Conservation (phyloP, 164 flowering plant species). For the Warburgia ugandensis region DNA sequence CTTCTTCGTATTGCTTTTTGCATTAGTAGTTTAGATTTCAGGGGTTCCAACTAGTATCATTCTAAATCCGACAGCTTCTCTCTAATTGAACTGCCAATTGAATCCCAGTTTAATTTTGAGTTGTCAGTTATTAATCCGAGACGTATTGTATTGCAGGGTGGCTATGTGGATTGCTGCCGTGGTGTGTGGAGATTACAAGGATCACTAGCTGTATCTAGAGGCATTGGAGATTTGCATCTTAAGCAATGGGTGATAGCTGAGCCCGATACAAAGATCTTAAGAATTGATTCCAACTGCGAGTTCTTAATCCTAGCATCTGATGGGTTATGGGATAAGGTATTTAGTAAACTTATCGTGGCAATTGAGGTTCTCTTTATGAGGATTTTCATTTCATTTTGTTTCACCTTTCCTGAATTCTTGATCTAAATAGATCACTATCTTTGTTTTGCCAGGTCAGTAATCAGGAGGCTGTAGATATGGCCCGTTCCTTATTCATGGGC, state of each 20-base stretch:
- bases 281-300: slow-evolving; percentile 45
- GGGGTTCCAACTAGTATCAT: too few relatives aligned
- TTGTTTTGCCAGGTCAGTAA: slow-evolving; percentile 50
- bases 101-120: background rate
- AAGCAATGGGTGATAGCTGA: slow-evolving; percentile 74
- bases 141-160: slow-evolving; percentile 45
- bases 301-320: slow-evolving; percentile 84
- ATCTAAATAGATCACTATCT: background rate
- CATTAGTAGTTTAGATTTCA: too few relatives aligned
- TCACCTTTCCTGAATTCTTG: slow-evolving; percentile 6
- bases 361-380: too few relatives aligned
- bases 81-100: too few relatives aligned
- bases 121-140: slow-evolving; percentile 7
- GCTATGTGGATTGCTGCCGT: slow-evolving; percentile 59
- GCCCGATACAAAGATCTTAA: slow-evolving; percentile 51
- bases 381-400: too few relatives aligned
- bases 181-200: slow-evolving; percentile 91
- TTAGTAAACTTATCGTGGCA: background rate
- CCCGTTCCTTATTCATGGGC: slow-evolving; percentile 33
- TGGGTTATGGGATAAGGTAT: slow-evolving; percentile 91
- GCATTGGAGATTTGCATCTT: slow-evolving; percentile 65
- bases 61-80: too few relatives aligned
- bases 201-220: slow-evolving; percentile 79
- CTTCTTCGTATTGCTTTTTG: too few relatives aligned
- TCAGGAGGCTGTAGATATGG: slow-evolving; percentile 78